Conservation (phyloP, 345 rosid species). For the Citrus glauca region DNA sequence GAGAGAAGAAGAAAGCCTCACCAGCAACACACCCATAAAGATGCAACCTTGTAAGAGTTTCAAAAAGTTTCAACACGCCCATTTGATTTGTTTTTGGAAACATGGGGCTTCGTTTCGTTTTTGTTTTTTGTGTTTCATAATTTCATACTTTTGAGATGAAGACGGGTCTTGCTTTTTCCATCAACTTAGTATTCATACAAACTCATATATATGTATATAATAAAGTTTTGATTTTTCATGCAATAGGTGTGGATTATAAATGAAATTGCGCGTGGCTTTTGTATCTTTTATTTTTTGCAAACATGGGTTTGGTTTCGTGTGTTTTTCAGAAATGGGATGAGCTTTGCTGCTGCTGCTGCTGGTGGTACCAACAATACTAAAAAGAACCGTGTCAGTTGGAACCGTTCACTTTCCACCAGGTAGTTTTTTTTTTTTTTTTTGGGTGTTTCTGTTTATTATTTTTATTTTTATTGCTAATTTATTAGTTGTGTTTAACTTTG, state of each 20-base stretch:
- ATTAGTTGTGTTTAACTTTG: not conserved
- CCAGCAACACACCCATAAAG: slow-evolving; percentile 27
- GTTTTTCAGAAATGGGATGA: slow-evolving; percentile 31
- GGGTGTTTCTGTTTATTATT: not conserved
- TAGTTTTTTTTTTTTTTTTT: slow-evolving; percentile 23
- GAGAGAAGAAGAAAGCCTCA: slow-evolving; percentile 35
- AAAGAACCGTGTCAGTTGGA: slow-evolving; percentile 74
- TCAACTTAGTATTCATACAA: not conserved
- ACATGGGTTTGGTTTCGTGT: not conserved
- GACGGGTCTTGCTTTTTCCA: not conserved
- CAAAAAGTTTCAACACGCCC: not conserved
- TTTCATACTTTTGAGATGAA: not conserved
- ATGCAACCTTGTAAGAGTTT: slow-evolving; percentile 23
- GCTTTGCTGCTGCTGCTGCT: slow-evolving; percentile 45
- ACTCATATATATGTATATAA: too few species aligned
- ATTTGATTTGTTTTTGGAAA: not conserved
- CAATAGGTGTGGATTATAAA: not conserved
- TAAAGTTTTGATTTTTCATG: not conserved
- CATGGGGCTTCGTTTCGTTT: not conserved
- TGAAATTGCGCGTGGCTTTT: not conserved
- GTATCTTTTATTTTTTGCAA: not conserved
- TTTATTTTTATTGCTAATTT: not conserved
- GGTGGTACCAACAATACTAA: slow-evolving; percentile 18
- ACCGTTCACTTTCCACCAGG: slow-evolving; percentile 93
- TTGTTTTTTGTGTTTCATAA: not conserved